phyloP scores from a whole-genome alignment of 192 early-diverging fungal species.

The Coemansia sp. region DNA sequence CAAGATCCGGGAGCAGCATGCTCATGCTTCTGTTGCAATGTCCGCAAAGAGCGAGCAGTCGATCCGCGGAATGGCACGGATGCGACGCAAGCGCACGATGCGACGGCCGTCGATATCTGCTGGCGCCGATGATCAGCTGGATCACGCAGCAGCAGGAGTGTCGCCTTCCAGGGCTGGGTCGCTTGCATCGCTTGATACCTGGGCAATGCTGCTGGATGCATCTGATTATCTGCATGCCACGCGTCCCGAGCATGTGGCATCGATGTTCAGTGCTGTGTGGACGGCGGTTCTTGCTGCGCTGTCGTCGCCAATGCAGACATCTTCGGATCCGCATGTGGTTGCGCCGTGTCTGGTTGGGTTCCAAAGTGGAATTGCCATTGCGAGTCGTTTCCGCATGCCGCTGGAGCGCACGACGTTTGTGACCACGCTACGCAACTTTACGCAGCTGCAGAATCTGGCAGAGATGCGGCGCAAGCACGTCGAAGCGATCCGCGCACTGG shows the following conservation, averaged over 20 bases:
- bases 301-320: slow-evolving; percentile 81
- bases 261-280: slow-evolving; percentile 93
- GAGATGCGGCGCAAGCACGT: slow-evolving; percentile 92
- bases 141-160: not conserved
- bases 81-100: slow-evolving; percentile 38
- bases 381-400: slow-evolving; percentile 84
- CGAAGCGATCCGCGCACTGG: slow-evolving; percentile 83
- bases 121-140: not conserved
- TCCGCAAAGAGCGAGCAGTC: slow-evolving; percentile 71
- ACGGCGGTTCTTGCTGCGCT: slow-evolving; percentile 82
- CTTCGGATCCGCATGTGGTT: slow-evolving; percentile 70
- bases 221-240: slow-evolving; percentile 67
- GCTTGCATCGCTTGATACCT: slow-evolving; percentile 32
- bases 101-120: not conserved
- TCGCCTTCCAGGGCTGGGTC: slow-evolving; percentile 10
- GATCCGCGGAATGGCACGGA: slow-evolving; percentile 63
- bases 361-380: slow-evolving; percentile 75
- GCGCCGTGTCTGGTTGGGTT: slow-evolving; percentile 79
- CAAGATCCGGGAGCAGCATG: slow-evolving; percentile 58
- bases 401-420: slow-evolving; percentile 92
- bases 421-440: slow-evolving; percentile 85
- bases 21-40: slow-evolving; percentile 66
- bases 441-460: slow-evolving; percentile 77
- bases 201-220: slow-evolving; percentile 50
- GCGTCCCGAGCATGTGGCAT: slow-evolving; percentile 84